Evolutionary conservation across 23 red algal species (phyloP), one percentile per base, ranked within the genome.

Genomic region (Pyropia haitanensis): DNA sequence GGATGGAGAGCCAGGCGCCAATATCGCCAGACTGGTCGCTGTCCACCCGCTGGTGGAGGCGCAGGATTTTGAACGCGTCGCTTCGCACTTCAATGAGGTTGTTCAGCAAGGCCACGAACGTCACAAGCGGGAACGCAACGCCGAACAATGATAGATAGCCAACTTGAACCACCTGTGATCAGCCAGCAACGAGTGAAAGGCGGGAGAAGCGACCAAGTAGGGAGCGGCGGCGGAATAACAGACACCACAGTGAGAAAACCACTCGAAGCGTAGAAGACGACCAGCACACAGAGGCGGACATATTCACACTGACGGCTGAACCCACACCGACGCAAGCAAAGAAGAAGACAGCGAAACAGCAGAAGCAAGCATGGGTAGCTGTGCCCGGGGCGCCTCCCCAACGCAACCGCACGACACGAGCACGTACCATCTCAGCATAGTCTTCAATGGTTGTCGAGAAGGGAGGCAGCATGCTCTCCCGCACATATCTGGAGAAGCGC

Each of bases 11-110:
- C 83, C 83, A 88, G 25, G 83, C 83, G 49, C 83, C 83, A 49
- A 88, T 88, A 59, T 88, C 83, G 28, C 67, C 83, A 27, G 83
- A 71, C 58, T 79, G 66, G 67, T 79, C 83, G 22, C 71, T 72
- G 65, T 79, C 51, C 63, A 67, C 60, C 10, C 83, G 72, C 32
- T 88, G 83, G 51, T 61, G 64, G 26, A 88, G 74, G 29, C 9
- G 26, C 19, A 88, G 55, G 26, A 88, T 63, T 64, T 88, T 88
- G 73, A 61, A 88, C 64, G 83, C 83, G 58, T 88, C 83, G 18
- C 63, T 72, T 24, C 83, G 64, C 65, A 74, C 83, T 60, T 88
- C 83, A 67, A 88, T 25, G 27, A 77, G 58, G 56, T 88, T 88
- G 68, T 88, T 88, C 31, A 88, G 44, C 1, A 88, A 29, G 1